phyloP scores from a whole-genome alignment of 768 basidiomycete genomes.

The Hypholoma fasciculare region DNA sequence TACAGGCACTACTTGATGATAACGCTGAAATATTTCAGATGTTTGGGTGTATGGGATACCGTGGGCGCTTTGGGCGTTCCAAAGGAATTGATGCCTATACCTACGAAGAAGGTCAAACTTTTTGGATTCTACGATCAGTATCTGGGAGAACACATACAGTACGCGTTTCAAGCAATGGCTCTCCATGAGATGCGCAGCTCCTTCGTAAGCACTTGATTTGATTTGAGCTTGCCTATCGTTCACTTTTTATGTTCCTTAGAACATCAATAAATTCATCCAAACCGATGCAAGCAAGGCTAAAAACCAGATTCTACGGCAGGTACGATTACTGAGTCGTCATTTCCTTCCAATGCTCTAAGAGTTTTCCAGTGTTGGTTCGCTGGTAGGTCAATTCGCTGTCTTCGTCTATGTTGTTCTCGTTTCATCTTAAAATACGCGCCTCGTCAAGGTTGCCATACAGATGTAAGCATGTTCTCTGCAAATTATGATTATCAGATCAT shows the following conservation, averaged over 20 bases:
- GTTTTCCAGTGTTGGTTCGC: constrained; percentile 65
- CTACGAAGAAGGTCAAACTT: constrained; percentile 43
- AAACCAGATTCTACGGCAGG: constrained; percentile 65
- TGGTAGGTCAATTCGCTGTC: constrained; percentile 36
- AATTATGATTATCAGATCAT: neutral
- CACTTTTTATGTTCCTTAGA: constrained; percentile 31
- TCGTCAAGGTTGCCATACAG: constrained; percentile 37
- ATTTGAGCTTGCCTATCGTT: neutral
- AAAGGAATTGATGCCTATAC: constrained; percentile 54
- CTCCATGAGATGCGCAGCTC: constrained; percentile 66
- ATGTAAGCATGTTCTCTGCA: constrained; percentile 30
- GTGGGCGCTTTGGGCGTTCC: constrained; percentile 75
- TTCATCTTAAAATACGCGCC: too few relatives aligned
- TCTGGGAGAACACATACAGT: constrained; percentile 63
- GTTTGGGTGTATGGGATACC: constrained; percentile 76
- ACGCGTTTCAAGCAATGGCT: constrained; percentile 70
- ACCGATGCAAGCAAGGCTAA: constrained; percentile 49
- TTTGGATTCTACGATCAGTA: constrained; percentile 66
- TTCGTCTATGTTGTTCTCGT: too few relatives aligned
- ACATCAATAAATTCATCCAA: constrained; percentile 65
- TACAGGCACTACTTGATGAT: neutral
- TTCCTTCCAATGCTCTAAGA: neutral
- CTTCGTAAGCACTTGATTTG: constrained; percentile 48
- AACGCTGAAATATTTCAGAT: constrained; percentile 34
- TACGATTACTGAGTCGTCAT: constrained; percentile 18